Evolutionary conservation across 1,139 yeast species (phyloP).

Genomic region (Geotrichum klebahnii): DNA sequence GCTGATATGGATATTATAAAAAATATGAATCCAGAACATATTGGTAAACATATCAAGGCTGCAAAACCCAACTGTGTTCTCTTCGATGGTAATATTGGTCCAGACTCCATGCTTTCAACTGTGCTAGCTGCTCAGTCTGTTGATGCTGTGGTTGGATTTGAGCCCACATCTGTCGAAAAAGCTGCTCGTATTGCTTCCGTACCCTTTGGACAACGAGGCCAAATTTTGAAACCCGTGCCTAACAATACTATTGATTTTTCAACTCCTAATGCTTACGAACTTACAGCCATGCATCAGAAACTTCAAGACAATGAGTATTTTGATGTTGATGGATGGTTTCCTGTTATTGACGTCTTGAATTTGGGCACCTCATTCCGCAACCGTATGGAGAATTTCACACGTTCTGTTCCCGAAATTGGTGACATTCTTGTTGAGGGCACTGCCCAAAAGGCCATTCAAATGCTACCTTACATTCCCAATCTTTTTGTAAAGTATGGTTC

Average conservation of each 20-base stretch:
- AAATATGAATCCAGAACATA: slow-evolving; percentile 44
- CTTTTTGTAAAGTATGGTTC: slow-evolving; percentile 64
- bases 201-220: slow-evolving; percentile 22
- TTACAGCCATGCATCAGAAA: slow-evolving; percentile 51
- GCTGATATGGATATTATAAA: slow-evolving; percentile 80
- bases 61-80: slow-evolving; percentile 45
- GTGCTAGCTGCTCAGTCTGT: slow-evolving; percentile 33
- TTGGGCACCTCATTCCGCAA: slow-evolving; percentile 49
- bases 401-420: slow-evolving; percentile 32
- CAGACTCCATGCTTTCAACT: slow-evolving; percentile 42
- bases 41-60: slow-evolving; percentile 35
- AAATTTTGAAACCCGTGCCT: slow-evolving; percentile 35
- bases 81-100: slow-evolving; percentile 66
- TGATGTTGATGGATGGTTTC: slow-evolving; percentile 71
- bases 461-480: slow-evolving; percentile 70
- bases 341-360: slow-evolving; percentile 59
- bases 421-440: slow-evolving; percentile 46
- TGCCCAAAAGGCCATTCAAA: slow-evolving; percentile 63
- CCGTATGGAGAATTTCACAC: slow-evolving; percentile 38
- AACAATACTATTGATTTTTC: slow-evolving; percentile 43
- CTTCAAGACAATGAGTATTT: slow-evolving; percentile 50
- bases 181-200: slow-evolving; percentile 40
- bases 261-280: slow-evolving; percentile 68
- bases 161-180: slow-evolving; percentile 73
- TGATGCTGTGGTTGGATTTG: slow-evolving; percentile 49